phyloP scores from a whole-genome alignment of 148 eudicot genomes.

The Euryodendron excelsum region DNA sequence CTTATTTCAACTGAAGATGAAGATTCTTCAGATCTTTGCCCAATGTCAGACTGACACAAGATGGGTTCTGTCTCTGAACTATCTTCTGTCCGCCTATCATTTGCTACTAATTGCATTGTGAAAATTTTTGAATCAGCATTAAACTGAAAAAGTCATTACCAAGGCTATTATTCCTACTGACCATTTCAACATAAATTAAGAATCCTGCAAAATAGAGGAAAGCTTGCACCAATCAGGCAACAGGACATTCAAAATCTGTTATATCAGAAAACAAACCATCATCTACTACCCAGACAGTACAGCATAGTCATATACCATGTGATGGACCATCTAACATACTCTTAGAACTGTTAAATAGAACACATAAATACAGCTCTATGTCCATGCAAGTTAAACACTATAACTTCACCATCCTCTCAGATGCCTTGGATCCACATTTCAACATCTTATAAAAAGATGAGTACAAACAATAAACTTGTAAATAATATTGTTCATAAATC shows the following conservation, averaged over 20 bases:
- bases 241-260: neutral
- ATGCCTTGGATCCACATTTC: neutral
- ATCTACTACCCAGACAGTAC: neutral
- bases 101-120: constrained; percentile 69
- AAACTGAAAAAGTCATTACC: constrained; percentile 39
- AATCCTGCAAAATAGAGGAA: constrained; percentile 38
- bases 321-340: neutral
- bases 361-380: no score
- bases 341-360: neutral
- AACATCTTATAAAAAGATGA: neutral
- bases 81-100: constrained; percentile 55
- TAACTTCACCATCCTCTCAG: neutral
- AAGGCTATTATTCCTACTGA: constrained; percentile 29
- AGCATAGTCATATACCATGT: neutral
- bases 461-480: neutral
- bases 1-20: constrained; percentile 71
- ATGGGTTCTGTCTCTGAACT: constrained; percentile 89
- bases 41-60: constrained; percentile 44
- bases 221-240: constrained; percentile 13
- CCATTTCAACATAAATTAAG: constrained; percentile 46
- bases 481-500: neutral
- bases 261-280: neutral
- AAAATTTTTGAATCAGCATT: constrained; percentile 27
- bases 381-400: no score
- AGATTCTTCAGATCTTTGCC: constrained; percentile 46